Conservation (phyloP, 331 rosid genomes). For the Prunus yedoensis region DNA sequence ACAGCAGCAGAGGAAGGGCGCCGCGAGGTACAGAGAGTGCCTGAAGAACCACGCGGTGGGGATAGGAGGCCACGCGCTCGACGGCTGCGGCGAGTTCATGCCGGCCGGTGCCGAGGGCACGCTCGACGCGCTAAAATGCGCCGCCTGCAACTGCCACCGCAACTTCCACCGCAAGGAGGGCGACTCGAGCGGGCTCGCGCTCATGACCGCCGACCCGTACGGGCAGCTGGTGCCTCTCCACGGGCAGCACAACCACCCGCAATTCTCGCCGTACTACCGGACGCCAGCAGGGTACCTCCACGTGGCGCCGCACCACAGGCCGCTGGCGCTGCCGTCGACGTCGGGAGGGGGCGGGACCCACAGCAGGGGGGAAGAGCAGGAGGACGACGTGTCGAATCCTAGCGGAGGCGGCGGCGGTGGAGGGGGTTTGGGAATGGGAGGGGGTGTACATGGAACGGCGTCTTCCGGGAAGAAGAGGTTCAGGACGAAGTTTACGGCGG, state of each 20-base stretch:
- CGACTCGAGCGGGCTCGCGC: neutral
- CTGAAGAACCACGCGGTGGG: conserved; percentile 83
- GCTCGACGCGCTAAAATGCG: conserved; percentile 77
- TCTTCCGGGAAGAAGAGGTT: conserved; percentile 51
- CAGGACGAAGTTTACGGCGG: conserved; percentile 78
- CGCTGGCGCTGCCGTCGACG: conserved; percentile 74
- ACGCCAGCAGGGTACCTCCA: conserved; percentile 72
- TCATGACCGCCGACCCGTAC: conserved; percentile 32
- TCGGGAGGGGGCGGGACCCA: conserved; percentile 56
- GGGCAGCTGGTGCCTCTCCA: conserved; percentile 2
- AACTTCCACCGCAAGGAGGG: conserved; percentile 85
- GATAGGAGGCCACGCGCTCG: conserved; percentile 83
- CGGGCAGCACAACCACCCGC: conserved; percentile 41
- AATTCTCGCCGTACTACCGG: conserved; percentile 60
- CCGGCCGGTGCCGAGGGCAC: conserved; percentile 74
- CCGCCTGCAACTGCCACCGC: conserved; percentile 96
- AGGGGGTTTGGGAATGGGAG: conserved; percentile 32
- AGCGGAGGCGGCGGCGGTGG: conserved; percentile 44
- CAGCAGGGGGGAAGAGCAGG: conserved; percentile 62
- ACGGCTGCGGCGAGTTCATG: conserved; percentile 90
- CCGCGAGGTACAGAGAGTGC: conserved; percentile 71
- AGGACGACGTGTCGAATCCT: conserved; percentile 67
- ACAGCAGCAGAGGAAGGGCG: conserved; percentile 24
- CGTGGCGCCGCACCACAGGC: conserved; percentile 53
- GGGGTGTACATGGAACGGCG: conserved; percentile 9